Base-by-base conservation (phyloP, 1,139 yeast genomes). In the Geotrichum citri-aurantii region DNA sequence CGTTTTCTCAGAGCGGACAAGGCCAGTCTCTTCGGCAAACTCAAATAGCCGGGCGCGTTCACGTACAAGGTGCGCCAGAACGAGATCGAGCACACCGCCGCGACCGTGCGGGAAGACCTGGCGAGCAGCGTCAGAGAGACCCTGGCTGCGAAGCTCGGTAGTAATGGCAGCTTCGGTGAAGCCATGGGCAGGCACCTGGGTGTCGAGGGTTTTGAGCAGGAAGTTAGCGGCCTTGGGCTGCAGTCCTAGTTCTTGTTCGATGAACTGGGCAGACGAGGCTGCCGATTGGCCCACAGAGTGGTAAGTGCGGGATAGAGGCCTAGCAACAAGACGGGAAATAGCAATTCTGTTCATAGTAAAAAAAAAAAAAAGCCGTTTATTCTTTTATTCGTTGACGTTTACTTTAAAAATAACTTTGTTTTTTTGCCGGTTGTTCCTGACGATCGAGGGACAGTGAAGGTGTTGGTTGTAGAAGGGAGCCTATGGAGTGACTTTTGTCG, bases 51-150 rank as follows among this genome's bases (percentile, higher is more conserved):
- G 55, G 29, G 56, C 55, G 54, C 68, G 79, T 64, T 81, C 79
- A 59, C 78, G 79, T 48, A 82, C 79, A 62, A 91, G 76, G 69
- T 86, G 87, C 61, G 81, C 86, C 65, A 84, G 77, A 24, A 86
- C 82, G 63, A 89, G 79, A 67, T 88, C 92, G 69, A 73, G 78
- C 61, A 77, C 78, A 65, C 84, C 77, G 26, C 61, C 58, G 21
- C 61, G 59, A 29, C 58, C 56, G 70, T 79, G 75, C 61, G 86
- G 73, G 73, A 89, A 80, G 2, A 85, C 77, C 1, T 86, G 80
- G 50, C 79, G 81, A 49, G 88, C 77, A n/a, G 90, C 81, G 62
- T 88, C 91, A 6, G 85, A 79, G 65, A 84, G 81, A 1, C 84
- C 82, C 65, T 83, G 72, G 7, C 83, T 85, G 46, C 83, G 77